These are phyloP conservation scores for Micromonas pusilla DNA, from an alignment of 139 green algal genomes.

Conservation along the genomic window DNA sequence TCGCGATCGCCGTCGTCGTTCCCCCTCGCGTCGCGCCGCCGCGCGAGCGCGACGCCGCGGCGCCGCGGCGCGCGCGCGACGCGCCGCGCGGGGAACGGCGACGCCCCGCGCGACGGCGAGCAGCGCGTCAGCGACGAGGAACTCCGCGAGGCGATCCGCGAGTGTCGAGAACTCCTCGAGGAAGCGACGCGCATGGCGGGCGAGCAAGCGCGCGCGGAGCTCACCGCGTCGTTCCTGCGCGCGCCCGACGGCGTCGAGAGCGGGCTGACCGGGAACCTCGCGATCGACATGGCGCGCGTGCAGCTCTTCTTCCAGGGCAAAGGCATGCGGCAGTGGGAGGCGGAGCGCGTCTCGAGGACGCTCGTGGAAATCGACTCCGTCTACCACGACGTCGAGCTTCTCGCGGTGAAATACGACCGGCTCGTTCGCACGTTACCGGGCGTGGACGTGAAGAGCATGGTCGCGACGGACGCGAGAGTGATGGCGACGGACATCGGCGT, in stretches of 20 bases:
- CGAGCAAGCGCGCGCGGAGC: not conserved
- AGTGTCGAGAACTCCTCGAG: not conserved
- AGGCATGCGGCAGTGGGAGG: conserved; percentile 1
- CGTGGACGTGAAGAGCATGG: not conserved
- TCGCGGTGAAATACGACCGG: conserved; percentile 8
- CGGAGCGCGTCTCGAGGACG: not conserved
- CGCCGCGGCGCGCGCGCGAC: too few relatives aligned
- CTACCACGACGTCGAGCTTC: conserved; percentile 6
- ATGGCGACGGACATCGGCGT: not conserved
- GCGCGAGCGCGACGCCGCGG: too few relatives aligned
- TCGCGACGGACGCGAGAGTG: not conserved
- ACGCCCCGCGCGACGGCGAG: too few relatives aligned
- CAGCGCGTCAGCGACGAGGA: not conserved
- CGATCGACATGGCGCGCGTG: conserved; percentile 1
- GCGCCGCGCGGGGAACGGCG: too few relatives aligned
- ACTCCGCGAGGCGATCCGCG: not conserved
- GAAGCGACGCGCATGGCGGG: not conserved
- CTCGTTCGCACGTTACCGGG: conserved; percentile 1
- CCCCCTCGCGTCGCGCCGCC: too few relatives aligned
- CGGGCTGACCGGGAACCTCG: not conserved
- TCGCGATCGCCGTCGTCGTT: too few relatives aligned
- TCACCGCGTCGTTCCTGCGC: not conserved
- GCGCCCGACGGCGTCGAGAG: not conserved
- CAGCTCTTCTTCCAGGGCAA: conserved; percentile 1
- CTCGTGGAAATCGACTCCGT: not conserved